phyloP scores from a whole-genome alignment of 2,329 filamentous ascomycete genomes.

The Xylaria digitata region DNA sequence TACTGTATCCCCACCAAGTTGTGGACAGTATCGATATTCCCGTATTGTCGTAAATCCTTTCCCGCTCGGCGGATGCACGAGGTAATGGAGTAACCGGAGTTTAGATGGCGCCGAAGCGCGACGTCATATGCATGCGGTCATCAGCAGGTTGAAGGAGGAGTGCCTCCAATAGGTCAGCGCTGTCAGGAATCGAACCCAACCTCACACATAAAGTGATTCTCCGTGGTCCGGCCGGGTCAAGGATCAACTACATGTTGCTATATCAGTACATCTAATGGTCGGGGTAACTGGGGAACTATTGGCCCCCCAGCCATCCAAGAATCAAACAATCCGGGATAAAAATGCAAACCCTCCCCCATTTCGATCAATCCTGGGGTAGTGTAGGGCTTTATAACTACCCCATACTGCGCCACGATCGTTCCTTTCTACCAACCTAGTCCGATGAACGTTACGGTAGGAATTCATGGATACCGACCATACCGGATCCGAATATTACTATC shows the following conservation, averaged over 20 bases:
- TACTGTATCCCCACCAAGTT: not conserved
- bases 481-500: slow-evolving; percentile 27
- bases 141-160: not conserved
- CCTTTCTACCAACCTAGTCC: not conserved
- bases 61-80: not conserved
- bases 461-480: slow-evolving; percentile 19
- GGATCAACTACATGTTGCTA: not conserved
- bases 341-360: not conserved
- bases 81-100: not conserved
- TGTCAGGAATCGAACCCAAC: too few relatives aligned
- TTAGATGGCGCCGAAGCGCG: slow-evolving; percentile 21
- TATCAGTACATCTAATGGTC: not conserved
- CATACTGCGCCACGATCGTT: not conserved
- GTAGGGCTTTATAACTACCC: slow-evolving; percentile 16
- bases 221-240: not conserved
- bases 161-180: too few relatives aligned
- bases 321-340: not conserved
- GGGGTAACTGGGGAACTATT: slow-evolving; percentile 9
- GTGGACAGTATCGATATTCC: too few relatives aligned
- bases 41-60: slow-evolving; percentile 6
- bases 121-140: not conserved
- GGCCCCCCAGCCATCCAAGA: not conserved
- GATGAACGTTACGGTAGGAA: not conserved
- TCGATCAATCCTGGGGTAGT: slow-evolving; percentile 2
- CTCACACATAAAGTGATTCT: too few relatives aligned